Conservation (phyloP, 805 yeast species). For the Candida parachauliodes region DNA sequence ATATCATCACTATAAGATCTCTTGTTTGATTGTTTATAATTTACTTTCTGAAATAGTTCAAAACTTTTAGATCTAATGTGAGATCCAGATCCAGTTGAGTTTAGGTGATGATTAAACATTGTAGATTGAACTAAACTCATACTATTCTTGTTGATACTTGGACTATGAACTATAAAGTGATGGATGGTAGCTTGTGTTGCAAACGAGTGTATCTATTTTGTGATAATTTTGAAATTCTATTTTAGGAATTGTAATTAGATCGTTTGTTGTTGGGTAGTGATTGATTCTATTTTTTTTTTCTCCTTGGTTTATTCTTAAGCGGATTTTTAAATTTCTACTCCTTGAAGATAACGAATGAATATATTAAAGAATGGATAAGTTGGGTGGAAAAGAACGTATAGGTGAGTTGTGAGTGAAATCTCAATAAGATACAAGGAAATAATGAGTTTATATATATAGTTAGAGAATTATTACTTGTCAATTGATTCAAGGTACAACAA, state of each 20-base stretch:
- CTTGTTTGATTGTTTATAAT: conserved; percentile 7
- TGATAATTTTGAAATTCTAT: not conserved
- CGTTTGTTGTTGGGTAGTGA: conserved; percentile 23
- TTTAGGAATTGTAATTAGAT: conserved; percentile 15
- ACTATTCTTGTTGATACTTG: conserved; percentile 6
- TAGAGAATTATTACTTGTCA: conserved; percentile 1
- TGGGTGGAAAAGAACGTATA: not conserved
- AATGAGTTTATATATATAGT: too few species aligned
- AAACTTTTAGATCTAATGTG: conserved; percentile 34
- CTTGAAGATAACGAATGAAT: too few species aligned
- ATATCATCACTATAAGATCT: conserved; percentile 12
- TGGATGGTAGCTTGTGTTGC: not conserved
- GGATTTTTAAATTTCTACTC: too few species aligned
- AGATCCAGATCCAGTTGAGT: conserved; percentile 23
- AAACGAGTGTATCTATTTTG: not conserved
- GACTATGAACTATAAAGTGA: not conserved
- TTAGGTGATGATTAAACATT: conserved; percentile 30
- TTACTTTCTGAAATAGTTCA: conserved; percentile 20
- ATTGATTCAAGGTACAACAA: conserved; percentile 4
- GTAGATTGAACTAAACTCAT: conserved; percentile 31
- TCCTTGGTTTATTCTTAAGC: too few species aligned
- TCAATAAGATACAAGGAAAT: too few species aligned
- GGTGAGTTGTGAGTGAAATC: too few species aligned
- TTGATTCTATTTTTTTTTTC: not conserved
- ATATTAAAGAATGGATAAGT: too few species aligned